A percentile compares a stretch with the other conserved stretches of the same genome.
Conservation (phyloP, 2,329 filamentous ascomycete genomes). For the Aspergillus ochraceoroseus region DNA sequence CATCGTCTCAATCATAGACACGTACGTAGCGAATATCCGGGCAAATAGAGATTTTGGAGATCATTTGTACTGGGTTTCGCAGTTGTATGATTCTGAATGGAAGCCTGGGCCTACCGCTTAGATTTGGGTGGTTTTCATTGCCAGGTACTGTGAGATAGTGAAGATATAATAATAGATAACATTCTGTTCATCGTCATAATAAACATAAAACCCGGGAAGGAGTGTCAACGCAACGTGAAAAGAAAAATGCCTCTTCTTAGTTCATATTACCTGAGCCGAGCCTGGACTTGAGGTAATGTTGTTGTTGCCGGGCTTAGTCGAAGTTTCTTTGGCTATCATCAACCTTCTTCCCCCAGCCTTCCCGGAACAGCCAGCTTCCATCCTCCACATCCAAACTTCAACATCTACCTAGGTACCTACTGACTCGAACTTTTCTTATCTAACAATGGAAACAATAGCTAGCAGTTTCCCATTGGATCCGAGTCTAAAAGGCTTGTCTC, state of each 20-base stretch:
- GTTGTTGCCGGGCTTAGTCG: too few relatives aligned
- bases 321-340: too few relatives aligned
- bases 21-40: conserved; percentile 6
- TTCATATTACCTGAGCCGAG: too few relatives aligned
- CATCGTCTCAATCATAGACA: conserved; percentile 3
- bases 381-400: too few relatives aligned
- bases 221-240: too few relatives aligned
- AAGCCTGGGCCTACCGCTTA: conserved; percentile 10
- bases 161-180: conserved; percentile 7
- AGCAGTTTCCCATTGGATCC: background rate
- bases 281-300: too few relatives aligned
- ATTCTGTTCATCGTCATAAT: conserved; percentile 2
- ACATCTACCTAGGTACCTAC: too few relatives aligned
- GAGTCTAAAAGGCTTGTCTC: background rate
- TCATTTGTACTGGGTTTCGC: conserved; percentile 13
- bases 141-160: background rate
- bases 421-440: too few relatives aligned
- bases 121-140: conserved; percentile 3
- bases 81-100: conserved; percentile 13
- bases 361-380: too few relatives aligned
- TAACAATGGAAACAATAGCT: too few relatives aligned
- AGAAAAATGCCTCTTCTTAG: too few relatives aligned
- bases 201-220: background rate
- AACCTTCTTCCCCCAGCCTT: too few relatives aligned
- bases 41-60: conserved; percentile 2